Evolutionary conservation across 371 early-diverging fungal species (phyloP).

Genomic region (Dipsacomyces acuminosporus): DNA sequence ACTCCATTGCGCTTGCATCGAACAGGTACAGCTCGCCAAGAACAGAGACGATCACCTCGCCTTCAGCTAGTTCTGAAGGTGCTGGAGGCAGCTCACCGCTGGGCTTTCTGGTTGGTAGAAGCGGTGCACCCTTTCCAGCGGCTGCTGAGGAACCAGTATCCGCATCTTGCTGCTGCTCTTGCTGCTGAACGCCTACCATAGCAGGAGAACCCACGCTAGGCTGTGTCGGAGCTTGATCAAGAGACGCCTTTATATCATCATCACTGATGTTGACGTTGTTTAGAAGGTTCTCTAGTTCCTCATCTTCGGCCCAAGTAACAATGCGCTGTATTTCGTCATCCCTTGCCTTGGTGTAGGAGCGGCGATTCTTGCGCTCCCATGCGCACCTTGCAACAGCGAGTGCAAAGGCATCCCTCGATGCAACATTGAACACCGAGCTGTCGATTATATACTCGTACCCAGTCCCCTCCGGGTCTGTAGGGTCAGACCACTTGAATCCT

Average conservation of each 20-base stretch:
- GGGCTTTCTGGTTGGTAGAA: too few species aligned
- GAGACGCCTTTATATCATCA: slow-evolving; percentile 2
- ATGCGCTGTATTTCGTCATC: slow-evolving; percentile 53
- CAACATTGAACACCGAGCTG: slow-evolving; percentile 1
- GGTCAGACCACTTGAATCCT: slow-evolving; percentile 37
- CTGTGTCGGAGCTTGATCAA: too few species aligned
- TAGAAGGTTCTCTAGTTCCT: slow-evolving; percentile 35
- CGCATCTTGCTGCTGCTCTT: too few species aligned
- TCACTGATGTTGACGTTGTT: slow-evolving; percentile 31
- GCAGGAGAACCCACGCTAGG: too few species aligned
- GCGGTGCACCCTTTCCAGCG: background rate
- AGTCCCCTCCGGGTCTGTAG: background rate
- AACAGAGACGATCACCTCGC: slow-evolving; percentile 33
- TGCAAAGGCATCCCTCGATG: slow-evolving; percentile 55
- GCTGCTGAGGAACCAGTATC: background rate
- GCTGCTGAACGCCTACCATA: too few species aligned
- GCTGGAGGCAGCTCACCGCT: slow-evolving; percentile 16
- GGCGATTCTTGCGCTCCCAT: slow-evolving; percentile 57
- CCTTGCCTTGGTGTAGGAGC: slow-evolving; percentile 51
- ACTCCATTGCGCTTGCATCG: slow-evolving; percentile 49
- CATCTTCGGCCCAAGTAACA: slow-evolving; percentile 30
- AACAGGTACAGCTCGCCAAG: slow-evolving; percentile 57
- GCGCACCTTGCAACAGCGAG: slow-evolving; percentile 59
- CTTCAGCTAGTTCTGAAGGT: slow-evolving; percentile 25
- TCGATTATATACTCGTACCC: slow-evolving; percentile 36